Percentiles rank a stretch among this genome's conserved stretches.
These are phyloP conservation scores for Lactarius evosmus DNA, from an alignment of 768 basidiomycete genomes.

Conservation along the genomic window DNA sequence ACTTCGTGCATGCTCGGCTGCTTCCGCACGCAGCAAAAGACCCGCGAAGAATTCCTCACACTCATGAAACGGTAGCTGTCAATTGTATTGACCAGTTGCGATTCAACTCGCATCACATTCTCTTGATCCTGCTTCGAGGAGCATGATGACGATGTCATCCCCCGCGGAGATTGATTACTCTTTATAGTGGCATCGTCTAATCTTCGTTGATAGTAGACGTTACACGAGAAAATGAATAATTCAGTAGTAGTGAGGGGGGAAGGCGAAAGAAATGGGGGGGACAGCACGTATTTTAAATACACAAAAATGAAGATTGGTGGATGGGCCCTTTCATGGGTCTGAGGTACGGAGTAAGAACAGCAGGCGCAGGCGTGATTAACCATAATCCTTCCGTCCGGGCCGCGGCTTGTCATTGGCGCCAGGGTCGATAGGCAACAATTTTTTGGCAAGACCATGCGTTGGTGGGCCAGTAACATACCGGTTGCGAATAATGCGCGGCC, in stretches of 20 bases:
- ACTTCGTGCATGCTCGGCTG: conserved; percentile 98
- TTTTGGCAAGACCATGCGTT: conserved; percentile 51
- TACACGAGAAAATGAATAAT: conserved; percentile 19
- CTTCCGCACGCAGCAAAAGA: conserved; percentile 98
- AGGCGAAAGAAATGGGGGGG: not conserved
- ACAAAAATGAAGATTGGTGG: not conserved
- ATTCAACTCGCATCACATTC: conserved; percentile 48
- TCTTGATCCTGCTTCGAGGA: conserved; percentile 25
- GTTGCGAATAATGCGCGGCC: conserved; percentile 55
- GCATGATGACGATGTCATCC: no score
- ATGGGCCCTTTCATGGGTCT: not conserved
- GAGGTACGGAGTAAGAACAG: not conserved
- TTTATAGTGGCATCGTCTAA: conserved; percentile 5
- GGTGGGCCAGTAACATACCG: conserved; percentile 39
- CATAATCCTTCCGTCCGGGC: conserved; percentile 52
- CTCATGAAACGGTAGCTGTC: conserved; percentile 57
- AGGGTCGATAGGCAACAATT: conserved; percentile 60
- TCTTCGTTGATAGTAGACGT: conserved; percentile 7
- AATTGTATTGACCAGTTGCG: conserved; percentile 31
- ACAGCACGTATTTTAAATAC: conserved; percentile 19
- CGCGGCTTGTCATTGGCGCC: conserved; percentile 56
- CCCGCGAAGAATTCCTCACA: conserved; percentile 92
- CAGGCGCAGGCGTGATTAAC: conserved; percentile 9
- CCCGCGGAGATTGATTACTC: conserved; percentile 17
- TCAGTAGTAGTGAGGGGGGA: conserved; percentile 14